phyloP scores from a whole-genome alignment of 1,139 yeast species.

The Schwanniomyces etchellsii region DNA sequence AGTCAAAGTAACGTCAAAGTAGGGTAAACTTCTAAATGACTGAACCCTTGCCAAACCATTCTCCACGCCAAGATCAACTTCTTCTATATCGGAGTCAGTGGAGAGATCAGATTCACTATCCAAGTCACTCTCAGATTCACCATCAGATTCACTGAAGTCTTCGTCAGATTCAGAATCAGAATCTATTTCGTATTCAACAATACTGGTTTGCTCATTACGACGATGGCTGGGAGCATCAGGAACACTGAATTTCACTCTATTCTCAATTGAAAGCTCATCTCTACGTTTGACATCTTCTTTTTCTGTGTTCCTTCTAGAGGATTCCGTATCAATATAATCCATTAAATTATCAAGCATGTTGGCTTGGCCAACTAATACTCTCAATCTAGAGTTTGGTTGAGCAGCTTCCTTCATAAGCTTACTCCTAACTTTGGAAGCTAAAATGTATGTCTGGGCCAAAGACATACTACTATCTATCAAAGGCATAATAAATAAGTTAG shows the following conservation, averaged over 20 bases:
- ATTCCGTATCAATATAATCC: constrained; percentile 36
- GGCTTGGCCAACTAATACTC: constrained; percentile 68
- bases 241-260: constrained; percentile 5
- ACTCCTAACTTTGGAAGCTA: constrained; percentile 65
- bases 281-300: constrained; percentile 12
- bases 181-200: constrained; percentile 34
- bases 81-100: constrained; percentile 22
- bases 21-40: constrained; percentile 17
- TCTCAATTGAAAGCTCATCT: constrained; percentile 1
- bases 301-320: constrained; percentile 22
- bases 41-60: constrained; percentile 5
- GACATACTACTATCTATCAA: constrained; percentile 15
- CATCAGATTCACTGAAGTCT: constrained; percentile 15
- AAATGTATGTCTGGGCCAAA: constrained; percentile 53
- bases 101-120: constrained; percentile 22
- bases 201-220: constrained; percentile 13
- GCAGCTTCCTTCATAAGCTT: constrained; percentile 66
- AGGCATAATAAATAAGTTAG: background rate
- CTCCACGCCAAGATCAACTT: constrained; percentile 7
- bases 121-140: constrained; percentile 5
- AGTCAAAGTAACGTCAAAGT: constrained; percentile 16
- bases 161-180: constrained; percentile 21
- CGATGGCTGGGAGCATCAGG: constrained; percentile 3
- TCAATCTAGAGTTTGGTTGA: constrained; percentile 53
- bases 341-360: constrained; percentile 66